Evolutionary conservation across 2,329 filamentous ascomycete species (phyloP), one percentile per base, ranked within the genome.

Genomic region (Paramyrothecium sp.): DNA sequence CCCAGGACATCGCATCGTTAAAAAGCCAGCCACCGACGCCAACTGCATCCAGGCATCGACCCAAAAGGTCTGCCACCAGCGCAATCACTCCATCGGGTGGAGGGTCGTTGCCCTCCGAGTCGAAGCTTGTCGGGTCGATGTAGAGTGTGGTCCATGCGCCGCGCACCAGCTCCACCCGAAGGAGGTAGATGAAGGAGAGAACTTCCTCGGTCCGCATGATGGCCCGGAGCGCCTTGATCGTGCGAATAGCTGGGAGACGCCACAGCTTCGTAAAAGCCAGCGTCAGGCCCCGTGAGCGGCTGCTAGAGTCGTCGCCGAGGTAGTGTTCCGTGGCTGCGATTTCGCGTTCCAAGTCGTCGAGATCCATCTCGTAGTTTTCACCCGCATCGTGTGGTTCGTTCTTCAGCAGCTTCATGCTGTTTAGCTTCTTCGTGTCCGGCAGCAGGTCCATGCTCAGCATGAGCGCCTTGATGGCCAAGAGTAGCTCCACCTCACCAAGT

Each of bases 61-160:
- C 86, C 30, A 93, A 80, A 3, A 94, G 78, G 61, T 88, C 86
- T 17, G 89, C 85, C 60, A 94, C 88, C 46, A 91, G 82, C 17
- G 84, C 80, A 62, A 93, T 88, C 54, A 87, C 85, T 53, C 85
- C 84, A 65, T 92, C 87, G 20, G 88, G 84, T 0, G 86, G 83
- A 21, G 72, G 65, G 22, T 75, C 73, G 57, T 71, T 71, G 51
- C 69, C 68, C 55, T 75, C 73, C 1, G 67, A 61, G 51, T 83
- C 79, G 30, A 79, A 75, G 54, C 77, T 72, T 17, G 81, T 80
- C 12, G 76, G 72, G 64, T 90, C 88, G 41, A 90, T 74, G 70
- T 92, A 92, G 21, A 84, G 81, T 19, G 86, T 84, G 0, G 89
- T 91, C 90, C 90, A 94, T 33, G 88, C 87, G 57, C 90, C 90